A percentile compares a stretch with the other conserved stretches of the same genome.
phyloP scores from a whole-genome alignment of 305 asterid species.

The Salvia sclarea region DNA sequence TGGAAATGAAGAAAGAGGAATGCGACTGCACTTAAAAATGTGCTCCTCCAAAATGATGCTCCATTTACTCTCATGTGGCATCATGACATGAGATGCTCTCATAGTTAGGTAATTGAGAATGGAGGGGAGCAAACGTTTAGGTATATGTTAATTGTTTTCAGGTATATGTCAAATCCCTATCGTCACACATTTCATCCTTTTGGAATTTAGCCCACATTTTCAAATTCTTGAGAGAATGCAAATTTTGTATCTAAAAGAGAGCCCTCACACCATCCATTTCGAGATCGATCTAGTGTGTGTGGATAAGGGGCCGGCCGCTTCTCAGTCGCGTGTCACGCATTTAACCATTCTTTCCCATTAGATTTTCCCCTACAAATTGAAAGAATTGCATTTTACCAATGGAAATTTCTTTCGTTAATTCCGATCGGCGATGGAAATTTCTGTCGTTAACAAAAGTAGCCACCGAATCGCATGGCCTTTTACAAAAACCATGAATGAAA shows the following conservation, averaged over 20 bases:
- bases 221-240: not conserved
- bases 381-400: too few species aligned
- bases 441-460: too few species aligned
- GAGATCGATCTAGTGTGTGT: not conserved
- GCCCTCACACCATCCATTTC: slow-evolving; percentile 15
- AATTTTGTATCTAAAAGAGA: not conserved
- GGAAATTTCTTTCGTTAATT: too few species aligned
- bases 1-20: slow-evolving; percentile 44
- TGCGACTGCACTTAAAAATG: slow-evolving; percentile 26
- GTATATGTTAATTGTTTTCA: slow-evolving; percentile 52
- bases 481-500: too few species aligned
- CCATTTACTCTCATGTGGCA: slow-evolving; percentile 42
- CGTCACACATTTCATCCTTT: slow-evolving; percentile 29
- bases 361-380: too few species aligned
- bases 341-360: too few species aligned
- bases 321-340: too few species aligned
- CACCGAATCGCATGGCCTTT: too few species aligned
- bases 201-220: slow-evolving; percentile 1
- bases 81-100: slow-evolving; percentile 34
- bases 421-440: too few species aligned
- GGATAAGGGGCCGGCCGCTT: not conserved
- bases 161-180: slow-evolving; percentile 60
- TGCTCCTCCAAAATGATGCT: slow-evolving; percentile 51
- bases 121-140: slow-evolving; percentile 59
- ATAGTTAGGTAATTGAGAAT: slow-evolving; percentile 54